Base-by-base conservation (phyloP, 2,329 filamentous ascomycete genomes). In the Sporothrix luriei region DNA sequence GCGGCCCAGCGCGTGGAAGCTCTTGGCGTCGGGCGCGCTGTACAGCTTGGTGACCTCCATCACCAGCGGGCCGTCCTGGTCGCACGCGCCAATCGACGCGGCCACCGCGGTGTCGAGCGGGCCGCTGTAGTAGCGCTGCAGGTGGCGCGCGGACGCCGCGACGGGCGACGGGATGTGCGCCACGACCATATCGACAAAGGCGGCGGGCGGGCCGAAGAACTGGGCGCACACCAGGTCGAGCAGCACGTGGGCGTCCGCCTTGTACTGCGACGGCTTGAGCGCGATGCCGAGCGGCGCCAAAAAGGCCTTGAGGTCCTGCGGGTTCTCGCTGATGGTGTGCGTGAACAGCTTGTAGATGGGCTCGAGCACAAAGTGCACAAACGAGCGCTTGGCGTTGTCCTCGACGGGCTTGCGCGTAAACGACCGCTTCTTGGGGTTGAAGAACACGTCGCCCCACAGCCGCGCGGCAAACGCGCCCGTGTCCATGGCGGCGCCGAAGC, bases 261-360 rank as follows among this genome's bases (percentile, higher is more conserved):
- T 95, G 78, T 96, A 92, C 77, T 98, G 93, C 9, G 93, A 94
- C 3, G 95, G 94, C 81, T 98, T 99, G 72, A 99, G 82, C 24
- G 84, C 81, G 75, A 99, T 97, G 14, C 93, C 93, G 11, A 99
- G 83, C 24, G 88, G 88, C 21, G 86, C 88, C 70, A 99, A 81
- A 0, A 93, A 95, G 61, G 85, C 85, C 76, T 91, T 93, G 71
- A 99, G 82, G 75, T 97, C 91, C 68, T 92, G 90, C 0, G 94
- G 91, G 75, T 89, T 94, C 77, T 96, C 91, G 77, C 93, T 96
- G 76, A 99, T 92, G 4, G 94, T 96, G 78, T 97, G 93, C 19
- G 93, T 94, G 78, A 94, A 98, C 54, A 99, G 85, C 80, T 99
- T 99, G 85, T 99, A 99, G 74, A 99, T 93, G 21, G 95, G 95